Base-by-base conservation (phyloP, 1,139 yeast species). In the Protomyces lactucae-debilis region DNA sequence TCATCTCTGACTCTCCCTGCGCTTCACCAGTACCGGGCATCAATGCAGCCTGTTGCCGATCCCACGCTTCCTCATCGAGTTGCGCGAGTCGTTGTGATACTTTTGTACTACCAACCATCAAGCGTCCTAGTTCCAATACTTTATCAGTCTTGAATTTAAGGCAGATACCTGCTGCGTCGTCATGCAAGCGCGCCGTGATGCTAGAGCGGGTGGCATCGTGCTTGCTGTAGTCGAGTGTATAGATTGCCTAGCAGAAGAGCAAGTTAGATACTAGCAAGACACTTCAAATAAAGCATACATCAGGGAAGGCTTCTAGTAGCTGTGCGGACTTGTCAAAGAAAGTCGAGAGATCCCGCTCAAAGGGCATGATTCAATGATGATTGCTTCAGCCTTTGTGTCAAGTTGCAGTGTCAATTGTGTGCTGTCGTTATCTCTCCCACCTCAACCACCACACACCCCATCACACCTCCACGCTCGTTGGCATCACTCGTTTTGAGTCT, bases 71-170 rank as follows among this genome's bases (percentile, higher is more conserved):
- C 16, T 43, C 48, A 5, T 43, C 48, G 23, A 43, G 16, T 2
- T 18, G 23, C 14, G 48, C 48, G 9, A 43, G 21, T 21, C 48
- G 48, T 16, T 43, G 48, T 21, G 48, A 43, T 18, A 59, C 14
- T 16, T 39, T 39, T 18, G 63, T 6, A 18, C 45, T 52, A 28
- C 63, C 63, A 14, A 59, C 57, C 55, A 59, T 16, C 43, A 59
- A 37, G 8, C 63, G 56, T 10, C 63, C 63, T 0, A 59, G 46
- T 16, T 59, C 63, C 16, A 52, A 35, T 0, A 55, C 45, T 39
- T 59, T 59, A 36, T 59, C 57, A 3, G 63, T 59, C 36, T 52
- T 59, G 63, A 52, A 59, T 37, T 59, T 59, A 37, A 59, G 57
- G 25, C 53, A 37, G 23, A 55, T 35, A 14, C 63, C 63, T 8